Evolutionary conservation across 139 green algal species (phyloP).

Genomic region (Auxenochlorella pyrenoidosa): DNA sequence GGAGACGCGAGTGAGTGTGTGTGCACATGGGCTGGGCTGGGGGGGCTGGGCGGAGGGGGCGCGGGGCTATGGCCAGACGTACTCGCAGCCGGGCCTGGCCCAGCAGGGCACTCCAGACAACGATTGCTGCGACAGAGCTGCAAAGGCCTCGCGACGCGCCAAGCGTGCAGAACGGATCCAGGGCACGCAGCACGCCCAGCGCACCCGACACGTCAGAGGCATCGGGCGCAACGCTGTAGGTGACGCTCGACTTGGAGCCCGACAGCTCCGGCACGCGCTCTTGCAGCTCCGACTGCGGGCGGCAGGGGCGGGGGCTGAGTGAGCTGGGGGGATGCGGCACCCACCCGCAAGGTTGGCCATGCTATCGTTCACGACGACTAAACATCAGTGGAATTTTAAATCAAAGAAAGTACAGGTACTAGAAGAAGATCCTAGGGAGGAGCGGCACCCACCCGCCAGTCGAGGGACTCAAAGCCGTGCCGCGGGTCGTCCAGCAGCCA

Average conservation of each 20-base stretch:
- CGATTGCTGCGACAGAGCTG: too few species aligned
- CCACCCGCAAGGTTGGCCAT: conserved; percentile 20
- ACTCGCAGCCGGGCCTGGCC: too few species aligned
- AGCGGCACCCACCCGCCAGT: conserved; percentile 7
- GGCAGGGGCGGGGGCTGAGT: too few species aligned
- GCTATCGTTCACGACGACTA: too few species aligned
- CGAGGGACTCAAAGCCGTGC: background rate
- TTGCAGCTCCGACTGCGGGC: background rate
- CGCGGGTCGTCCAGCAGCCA: background rate
- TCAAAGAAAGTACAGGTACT: too few species aligned
- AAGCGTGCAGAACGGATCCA: too few species aligned
- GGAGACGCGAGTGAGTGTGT: background rate
- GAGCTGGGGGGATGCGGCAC: background rate
- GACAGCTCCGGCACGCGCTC: background rate
- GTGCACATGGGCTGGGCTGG: background rate
- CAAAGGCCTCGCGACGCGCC: too few species aligned
- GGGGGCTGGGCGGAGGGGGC: background rate
- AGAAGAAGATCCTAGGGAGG: background rate
- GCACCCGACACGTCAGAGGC: conserved; percentile 12
- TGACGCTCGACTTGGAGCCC: background rate
- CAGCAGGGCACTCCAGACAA: too few species aligned
- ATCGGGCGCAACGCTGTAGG: background rate
- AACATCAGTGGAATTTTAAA: too few species aligned
- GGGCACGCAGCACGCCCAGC: background rate
- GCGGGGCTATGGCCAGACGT: background rate